Base-by-base conservation (phyloP, 768 basidiomycete species). In the Boletus subcaerulescens region DNA sequence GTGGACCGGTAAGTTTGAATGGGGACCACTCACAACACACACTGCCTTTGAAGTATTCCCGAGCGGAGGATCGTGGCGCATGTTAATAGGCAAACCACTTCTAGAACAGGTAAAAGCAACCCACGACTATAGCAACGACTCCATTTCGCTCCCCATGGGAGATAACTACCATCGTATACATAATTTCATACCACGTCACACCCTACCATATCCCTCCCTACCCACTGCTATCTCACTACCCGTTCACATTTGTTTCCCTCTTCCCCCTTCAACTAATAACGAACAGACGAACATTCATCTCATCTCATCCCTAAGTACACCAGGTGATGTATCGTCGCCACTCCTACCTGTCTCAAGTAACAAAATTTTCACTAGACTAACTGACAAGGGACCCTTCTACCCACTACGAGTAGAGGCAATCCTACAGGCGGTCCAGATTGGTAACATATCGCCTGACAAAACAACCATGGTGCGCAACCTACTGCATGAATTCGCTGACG, bases 41-140 rank as follows among this genome's bases (percentile, higher is more conserved):
- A 17, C 31, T 5, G n/a, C 20, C 4, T 46, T 53, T 3, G 13
- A 53, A 10, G 52, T 53, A 1, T 53, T 53, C 15, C 39, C 38
- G 1, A 53, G 45, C 22, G 31, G 45, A 5, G 52, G 52, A 1
- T 39, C 45, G 17, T 53, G 52, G 52, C 14, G 2, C 1, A 24
- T 33, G 11, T 11, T 53, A 10, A 32, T 53, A 6, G 22, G 52
- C 0, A 53, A 53, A 18, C 39, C 31, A 5, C 15, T 53, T 0
- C 31, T 53, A 8, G 39, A 53, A n/a, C 52, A 53, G 12, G 1
- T 47, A 24, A 17, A 24, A 17, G 45, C 38, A 1, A 22, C 14
- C 1, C 38, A 53, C 1, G 10, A 53, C 20, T 53, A 45, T n/a
- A 5, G 18, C 24, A 20, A 45, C 9, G 24, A 13, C 20, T 24